A percentile compares a stretch with the other conserved stretches of the same genome.
Conservation (phyloP, 495 filamentous ascomycete species). For the Xylaria flabelliformis region DNA sequence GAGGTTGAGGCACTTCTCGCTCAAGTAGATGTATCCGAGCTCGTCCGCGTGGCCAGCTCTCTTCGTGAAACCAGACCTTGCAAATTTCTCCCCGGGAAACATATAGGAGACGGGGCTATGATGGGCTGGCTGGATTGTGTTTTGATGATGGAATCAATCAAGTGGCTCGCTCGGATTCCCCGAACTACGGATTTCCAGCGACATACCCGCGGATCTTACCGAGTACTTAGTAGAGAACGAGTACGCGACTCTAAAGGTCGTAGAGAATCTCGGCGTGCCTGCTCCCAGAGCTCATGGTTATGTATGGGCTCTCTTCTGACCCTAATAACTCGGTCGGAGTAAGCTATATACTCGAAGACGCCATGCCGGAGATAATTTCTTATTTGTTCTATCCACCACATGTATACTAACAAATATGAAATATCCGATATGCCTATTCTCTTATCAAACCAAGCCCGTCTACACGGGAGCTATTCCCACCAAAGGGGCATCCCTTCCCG, state of each 20-base stretch:
- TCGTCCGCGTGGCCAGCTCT: slow-evolving; percentile 19
- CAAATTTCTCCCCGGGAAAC: slow-evolving; percentile 13
- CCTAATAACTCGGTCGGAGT: slow-evolving; percentile 25
- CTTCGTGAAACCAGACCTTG: slow-evolving; percentile 27
- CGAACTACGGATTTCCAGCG: slow-evolving; percentile 28
- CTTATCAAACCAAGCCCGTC: not conserved
- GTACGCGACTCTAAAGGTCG: slow-evolving; percentile 34
- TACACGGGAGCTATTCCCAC: not conserved
- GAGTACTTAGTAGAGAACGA: slow-evolving; percentile 31
- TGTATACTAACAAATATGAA: not conserved
- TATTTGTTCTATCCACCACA: not conserved
- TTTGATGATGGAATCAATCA: slow-evolving; percentile 34
- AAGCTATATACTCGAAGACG: slow-evolving; percentile 18
- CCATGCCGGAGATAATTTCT: not conserved
- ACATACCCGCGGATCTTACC: slow-evolving; percentile 24
- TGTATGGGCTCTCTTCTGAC: slow-evolving; percentile 30
- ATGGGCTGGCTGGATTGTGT: slow-evolving; percentile 30
- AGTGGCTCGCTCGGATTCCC: slow-evolving; percentile 32
- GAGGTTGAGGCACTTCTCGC: slow-evolving; percentile 23
- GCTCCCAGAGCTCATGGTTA: slow-evolving; percentile 29
- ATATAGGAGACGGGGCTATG: not conserved
- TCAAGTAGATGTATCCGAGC: slow-evolving; percentile 25
- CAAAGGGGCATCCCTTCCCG: not conserved
- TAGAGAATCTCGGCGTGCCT: slow-evolving; percentile 29
- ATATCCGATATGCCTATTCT: too few relatives aligned